These are phyloP conservation scores for Naganishia sp. DNA, from an alignment of 1,284 basidiomycete genomes.

Conservation along the genomic window DNA sequence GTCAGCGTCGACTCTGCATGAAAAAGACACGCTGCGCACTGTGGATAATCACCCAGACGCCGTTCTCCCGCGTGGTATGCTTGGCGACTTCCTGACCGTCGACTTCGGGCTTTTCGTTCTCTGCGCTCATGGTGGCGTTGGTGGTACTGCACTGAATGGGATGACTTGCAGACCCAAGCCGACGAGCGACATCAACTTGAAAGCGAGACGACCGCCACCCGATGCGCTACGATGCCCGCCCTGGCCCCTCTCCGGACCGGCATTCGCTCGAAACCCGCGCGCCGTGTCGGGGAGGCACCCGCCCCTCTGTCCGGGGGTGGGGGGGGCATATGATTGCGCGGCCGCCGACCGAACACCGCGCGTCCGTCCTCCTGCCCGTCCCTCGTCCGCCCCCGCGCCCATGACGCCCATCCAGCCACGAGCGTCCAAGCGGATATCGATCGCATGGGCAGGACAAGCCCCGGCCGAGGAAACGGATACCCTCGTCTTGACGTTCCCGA, in stretches of 20 bases:
- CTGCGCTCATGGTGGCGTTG: slow-evolving; percentile 8
- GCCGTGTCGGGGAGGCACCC: too few species aligned
- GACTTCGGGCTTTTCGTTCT: slow-evolving; percentile 40
- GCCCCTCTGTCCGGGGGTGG: too few species aligned
- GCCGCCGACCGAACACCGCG: too few species aligned
- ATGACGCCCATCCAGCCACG: slow-evolving; percentile 19
- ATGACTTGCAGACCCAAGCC: not conserved
- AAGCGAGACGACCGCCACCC: not conserved
- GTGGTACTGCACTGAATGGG: not conserved
- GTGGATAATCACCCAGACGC: slow-evolving; percentile 87
- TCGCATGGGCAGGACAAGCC: slow-evolving; percentile 41
- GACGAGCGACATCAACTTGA: not conserved
- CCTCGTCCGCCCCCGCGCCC: not conserved
- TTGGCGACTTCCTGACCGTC: slow-evolving; percentile 51
- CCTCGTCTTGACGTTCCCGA: slow-evolving; percentile 44
- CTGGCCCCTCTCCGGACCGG: not conserved
- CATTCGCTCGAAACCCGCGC: not conserved
- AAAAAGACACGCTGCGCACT: slow-evolving; percentile 56
- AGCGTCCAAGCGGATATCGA: slow-evolving; percentile 43
- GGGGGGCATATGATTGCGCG: too few species aligned
- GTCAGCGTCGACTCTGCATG: not conserved
- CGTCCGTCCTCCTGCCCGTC: not conserved
- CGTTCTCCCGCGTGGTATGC: slow-evolving; percentile 55
- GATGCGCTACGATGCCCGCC: not conserved
- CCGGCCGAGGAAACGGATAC: slow-evolving; percentile 45